Base-by-base conservation (phyloP, 176 grass and related monocot genomes). In the Guadua angustifolia region DNA sequence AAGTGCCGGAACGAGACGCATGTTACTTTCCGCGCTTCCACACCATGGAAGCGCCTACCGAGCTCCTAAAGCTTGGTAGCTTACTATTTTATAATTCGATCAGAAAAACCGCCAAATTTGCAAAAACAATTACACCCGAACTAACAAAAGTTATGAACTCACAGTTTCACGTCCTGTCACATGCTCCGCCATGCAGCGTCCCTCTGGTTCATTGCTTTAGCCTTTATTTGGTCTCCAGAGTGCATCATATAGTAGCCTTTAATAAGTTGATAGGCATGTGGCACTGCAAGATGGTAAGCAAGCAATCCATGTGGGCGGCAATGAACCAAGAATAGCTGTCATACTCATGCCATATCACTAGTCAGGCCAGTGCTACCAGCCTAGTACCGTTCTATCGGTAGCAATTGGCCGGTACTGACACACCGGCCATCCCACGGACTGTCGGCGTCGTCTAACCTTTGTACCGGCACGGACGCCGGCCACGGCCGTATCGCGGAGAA, bases 291-390 rank as follows among this genome's bases (percentile, higher is more conserved):
- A 69, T 0, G n/a, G n/a, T 24, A 9, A 74, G 61, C 51, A 3
- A 75, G 77, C 76, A 89, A 58, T 68, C 82, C 82, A 85, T 89
- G 77, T 80, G 82, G 0, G 2, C 5, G 2, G 61, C 72, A 56
- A 55, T 29, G 25, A 77, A 52, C 59, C 46, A 26, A n/a, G 7
- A 46, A 8, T 35, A 46, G 13, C 47, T 56, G 47, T 29, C 74
- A 25, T 74, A 6, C 33, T 45, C 19, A 11, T 53, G 15, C 22
- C 58, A 74, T 52, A 36, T 26, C 29, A 39, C 21, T 3, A 36
- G 9, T 7, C 78, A 15, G 35, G 32, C 13, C 1, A 53, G 33
- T 25, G 22, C 79, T 15, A 7, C 17, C 38, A 11, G n/a, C 14
- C 12, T 32, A 21, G n/a, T 9, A 1, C 9, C 1, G 56, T 9